These are phyloP conservation scores for Exutisphaerella laricina DNA, from an alignment of 2,329 filamentous ascomycete genomes.

Conservation along the genomic window DNA sequence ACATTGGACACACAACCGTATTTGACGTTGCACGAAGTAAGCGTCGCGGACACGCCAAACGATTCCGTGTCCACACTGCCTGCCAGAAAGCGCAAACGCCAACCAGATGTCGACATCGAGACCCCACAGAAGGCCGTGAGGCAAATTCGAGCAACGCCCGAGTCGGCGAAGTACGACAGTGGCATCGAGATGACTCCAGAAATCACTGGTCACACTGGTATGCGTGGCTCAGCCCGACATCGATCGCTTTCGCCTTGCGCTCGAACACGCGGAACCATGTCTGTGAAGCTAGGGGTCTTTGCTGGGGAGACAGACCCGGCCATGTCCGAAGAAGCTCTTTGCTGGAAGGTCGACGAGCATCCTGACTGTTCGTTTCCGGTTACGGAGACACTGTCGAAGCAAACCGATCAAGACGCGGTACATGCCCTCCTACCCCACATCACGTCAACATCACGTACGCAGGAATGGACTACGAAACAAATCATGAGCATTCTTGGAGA, in stretches of 20 bases:
- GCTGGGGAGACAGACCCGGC: neutral
- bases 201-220: no score
- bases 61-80: no score
- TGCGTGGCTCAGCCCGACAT: no score
- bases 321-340: neutral
- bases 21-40: no score
- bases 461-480: neutral
- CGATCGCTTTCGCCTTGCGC: neutral
- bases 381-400: neutral
- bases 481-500: constrained; percentile 1
- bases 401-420: neutral
- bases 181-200: constrained; percentile 3
- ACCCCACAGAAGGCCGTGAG: neutral
- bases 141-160: neutral
- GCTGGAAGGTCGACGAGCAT: no score
- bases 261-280: neutral
- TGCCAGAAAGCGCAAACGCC: no score
- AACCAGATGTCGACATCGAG: neutral
- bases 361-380: no score
- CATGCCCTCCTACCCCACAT: neutral
- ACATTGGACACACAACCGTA: no score
- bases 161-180: neutral
- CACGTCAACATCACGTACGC: neutral
- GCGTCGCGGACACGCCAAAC: no score
- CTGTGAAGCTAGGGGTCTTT: neutral